Evolutionary conservation across 345 rosid species (phyloP).

Genomic region (Combretum micranthum): DNA sequence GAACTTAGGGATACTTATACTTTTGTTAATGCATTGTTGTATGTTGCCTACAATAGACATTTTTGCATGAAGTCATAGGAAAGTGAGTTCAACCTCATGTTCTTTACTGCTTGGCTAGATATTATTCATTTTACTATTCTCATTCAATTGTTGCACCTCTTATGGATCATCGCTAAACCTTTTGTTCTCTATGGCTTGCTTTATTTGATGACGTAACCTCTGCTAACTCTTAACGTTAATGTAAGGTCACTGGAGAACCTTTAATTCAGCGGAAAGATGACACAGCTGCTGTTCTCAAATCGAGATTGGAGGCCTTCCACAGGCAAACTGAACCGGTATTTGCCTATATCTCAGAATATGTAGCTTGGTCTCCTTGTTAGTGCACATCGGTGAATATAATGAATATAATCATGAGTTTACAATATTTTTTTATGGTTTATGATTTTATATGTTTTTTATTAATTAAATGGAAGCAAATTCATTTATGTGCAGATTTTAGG

Average conservation of each 20-base stretch:
- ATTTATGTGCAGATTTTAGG: no score
- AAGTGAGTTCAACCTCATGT: no score
- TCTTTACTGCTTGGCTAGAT: no score
- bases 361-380: background rate
- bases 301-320: constrained; percentile 87
- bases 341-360: constrained; percentile 6
- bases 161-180: no score
- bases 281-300: constrained; percentile 77
- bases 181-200: no score
- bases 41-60: background rate
- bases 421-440: no score
- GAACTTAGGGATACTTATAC: background rate
- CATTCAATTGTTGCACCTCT: no score
- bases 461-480: no score
- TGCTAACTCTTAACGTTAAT: constrained; percentile 6
- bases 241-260: constrained; percentile 82
- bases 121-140: no score
- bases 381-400: background rate
- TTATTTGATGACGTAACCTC: background rate
- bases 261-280: constrained; percentile 93
- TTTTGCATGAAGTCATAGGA: background rate
- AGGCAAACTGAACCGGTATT: constrained; percentile 80
- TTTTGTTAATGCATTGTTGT: background rate
- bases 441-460: no score
- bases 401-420: no score